Evolutionary conservation across 345 rosid genomes (phyloP), one percentile per base, ranked within the genome.

Genomic region (Cardiospermum halicacabum): DNA sequence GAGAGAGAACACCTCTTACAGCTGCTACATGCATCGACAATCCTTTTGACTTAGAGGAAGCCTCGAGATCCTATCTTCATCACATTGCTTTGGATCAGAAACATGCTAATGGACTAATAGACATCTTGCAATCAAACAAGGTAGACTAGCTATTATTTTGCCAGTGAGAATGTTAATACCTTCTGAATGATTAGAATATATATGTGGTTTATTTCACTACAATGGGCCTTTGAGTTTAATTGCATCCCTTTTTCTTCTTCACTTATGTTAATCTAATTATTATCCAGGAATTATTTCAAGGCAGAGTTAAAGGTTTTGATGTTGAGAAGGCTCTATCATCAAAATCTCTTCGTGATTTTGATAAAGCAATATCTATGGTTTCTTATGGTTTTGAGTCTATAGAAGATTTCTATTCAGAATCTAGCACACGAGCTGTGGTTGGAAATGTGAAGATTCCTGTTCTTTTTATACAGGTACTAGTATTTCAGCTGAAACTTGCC

Each of bases 31-130:
- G 97, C 77, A 86, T 93, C 62, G 87, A 93, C 73, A 93, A 74
- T 77, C 98, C 98, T 31, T 90, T 93, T 77, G 98, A 93, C 56
- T 82, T 93, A 55, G 94, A 93, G 75, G 96, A 93, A 85, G 85
- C 79, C 56, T 86, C 94, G 21, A 78, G 87, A 66, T 75, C 82
- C 60, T 77, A 83, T 56, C 85, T 89, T 34, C 71, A 77, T 69
- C 72, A 66, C 43, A 60, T 61, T 65, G 73, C 75, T 49, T 73
- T 85, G 72, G 87, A 88, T 74, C 72, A 77, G 65, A 82, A 75
- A 76, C 96, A 90, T 55, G 66, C 84, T 59, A 69, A 75, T 77
- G 98, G 98, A 63, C 76, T 93, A 60, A 74, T 81, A 40, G 87
- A 88, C 72, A 90, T 93, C 48, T 81, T 93, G 53, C 80, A 62